A percentile compares a stretch with the other conserved stretches of the same genome.
Evolutionary conservation across 139 green algal genomes (phyloP).

Genomic region (Ulvella scutata): DNA sequence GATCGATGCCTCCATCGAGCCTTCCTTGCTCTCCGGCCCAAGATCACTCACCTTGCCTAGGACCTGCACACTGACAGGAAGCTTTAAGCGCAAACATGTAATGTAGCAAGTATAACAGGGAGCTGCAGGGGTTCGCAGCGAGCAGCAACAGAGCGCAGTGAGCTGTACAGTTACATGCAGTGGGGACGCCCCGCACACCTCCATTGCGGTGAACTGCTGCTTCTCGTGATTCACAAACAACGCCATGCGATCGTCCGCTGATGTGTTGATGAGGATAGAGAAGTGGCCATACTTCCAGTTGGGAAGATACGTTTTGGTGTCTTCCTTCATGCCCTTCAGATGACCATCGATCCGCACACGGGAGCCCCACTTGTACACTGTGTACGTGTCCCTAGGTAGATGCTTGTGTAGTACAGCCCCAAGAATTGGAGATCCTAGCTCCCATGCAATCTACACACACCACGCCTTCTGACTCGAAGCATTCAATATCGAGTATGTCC

Average conservation of each 20-base stretch:
- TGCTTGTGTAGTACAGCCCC: background rate
- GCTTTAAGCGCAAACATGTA: background rate
- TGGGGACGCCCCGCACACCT: background rate
- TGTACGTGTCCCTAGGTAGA: background rate
- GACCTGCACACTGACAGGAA: background rate
- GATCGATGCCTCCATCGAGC: background rate
- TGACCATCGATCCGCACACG: background rate
- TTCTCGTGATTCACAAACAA: background rate
- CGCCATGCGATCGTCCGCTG: background rate
- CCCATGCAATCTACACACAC: background rate
- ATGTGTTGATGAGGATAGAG: background rate
- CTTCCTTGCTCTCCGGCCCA: background rate
- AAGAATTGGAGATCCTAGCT: background rate
- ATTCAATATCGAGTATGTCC: background rate
- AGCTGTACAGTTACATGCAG: no score
- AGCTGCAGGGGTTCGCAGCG: no score
- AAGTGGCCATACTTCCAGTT: background rate
- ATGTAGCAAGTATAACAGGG: background rate
- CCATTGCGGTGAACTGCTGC: background rate
- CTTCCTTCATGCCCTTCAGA: background rate
- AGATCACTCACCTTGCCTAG: background rate
- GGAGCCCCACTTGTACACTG: background rate
- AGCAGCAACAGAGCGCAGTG: no score
- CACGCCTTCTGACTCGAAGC: no score
- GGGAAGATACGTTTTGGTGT: background rate